Evolutionary conservation across 768 basidiomycete species (phyloP).

Genomic region (Antrodiella citrinella): DNA sequence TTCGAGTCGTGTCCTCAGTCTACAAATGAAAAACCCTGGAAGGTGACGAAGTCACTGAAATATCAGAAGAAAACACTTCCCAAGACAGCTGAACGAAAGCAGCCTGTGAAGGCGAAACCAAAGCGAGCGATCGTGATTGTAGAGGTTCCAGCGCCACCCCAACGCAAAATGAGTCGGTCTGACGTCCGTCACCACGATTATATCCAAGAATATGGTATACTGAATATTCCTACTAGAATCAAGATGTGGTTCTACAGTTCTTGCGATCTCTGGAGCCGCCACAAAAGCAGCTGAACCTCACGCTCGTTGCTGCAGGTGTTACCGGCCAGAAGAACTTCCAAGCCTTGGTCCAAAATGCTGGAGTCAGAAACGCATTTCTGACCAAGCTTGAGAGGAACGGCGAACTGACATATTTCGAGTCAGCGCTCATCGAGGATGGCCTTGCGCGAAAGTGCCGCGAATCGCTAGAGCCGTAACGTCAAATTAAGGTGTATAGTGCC

Average conservation of each 20-base stretch:
- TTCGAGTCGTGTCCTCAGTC: background rate
- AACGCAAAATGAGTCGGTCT: background rate
- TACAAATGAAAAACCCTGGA: constrained; percentile 1
- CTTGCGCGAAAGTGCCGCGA: background rate
- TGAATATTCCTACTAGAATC: background rate
- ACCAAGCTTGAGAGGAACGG: background rate
- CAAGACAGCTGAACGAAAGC: too few relatives aligned
- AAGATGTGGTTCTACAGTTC: background rate
- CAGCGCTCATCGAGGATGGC: background rate
- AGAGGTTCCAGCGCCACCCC: background rate
- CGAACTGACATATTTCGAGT: background rate
- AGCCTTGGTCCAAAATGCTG: background rate
- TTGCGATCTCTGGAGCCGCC: background rate
- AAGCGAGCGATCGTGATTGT: background rate
- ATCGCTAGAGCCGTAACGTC: background rate
- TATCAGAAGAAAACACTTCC: background rate
- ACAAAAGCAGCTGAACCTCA: background rate
- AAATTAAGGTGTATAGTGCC: too few relatives aligned
- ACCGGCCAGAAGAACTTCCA: background rate
- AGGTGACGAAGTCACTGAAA: background rate
- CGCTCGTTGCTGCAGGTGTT: background rate
- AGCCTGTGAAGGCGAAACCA: too few relatives aligned
- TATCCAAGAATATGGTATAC: background rate
- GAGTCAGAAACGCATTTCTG: background rate
- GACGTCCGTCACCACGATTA: background rate